phyloP scores from a whole-genome alignment of 2,329 filamentous ascomycete species.

The Aspergillus sp. region DNA sequence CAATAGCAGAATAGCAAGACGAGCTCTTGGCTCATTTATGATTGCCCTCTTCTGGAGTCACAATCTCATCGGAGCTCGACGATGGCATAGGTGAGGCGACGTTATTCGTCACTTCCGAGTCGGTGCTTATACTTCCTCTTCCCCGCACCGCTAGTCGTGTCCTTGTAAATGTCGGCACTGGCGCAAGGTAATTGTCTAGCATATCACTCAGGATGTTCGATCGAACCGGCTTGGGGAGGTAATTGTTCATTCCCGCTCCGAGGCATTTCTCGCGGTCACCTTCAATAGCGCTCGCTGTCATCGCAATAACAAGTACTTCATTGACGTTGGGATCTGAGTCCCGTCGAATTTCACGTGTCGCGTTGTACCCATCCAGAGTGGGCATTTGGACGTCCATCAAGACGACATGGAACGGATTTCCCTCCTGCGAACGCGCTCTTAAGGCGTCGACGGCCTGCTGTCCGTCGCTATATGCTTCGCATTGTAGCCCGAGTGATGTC shows the following conservation, averaged over 20 bases:
- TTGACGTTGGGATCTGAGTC: constrained; percentile 75
- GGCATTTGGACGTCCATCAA: constrained; percentile 98
- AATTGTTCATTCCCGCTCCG: constrained; percentile 97
- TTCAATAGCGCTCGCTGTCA: constrained; percentile 94
- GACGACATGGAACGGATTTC: constrained; percentile 80
- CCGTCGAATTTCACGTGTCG: constrained; percentile 76
- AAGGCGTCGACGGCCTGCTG: constrained; percentile 83
- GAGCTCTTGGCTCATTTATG: not conserved
- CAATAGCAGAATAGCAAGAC: not conserved
- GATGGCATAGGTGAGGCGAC: not conserved
- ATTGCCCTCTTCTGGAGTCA: not conserved
- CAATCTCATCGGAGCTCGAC: not conserved
- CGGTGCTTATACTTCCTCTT: constrained; percentile 26
- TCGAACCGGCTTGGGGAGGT: constrained; percentile 91
- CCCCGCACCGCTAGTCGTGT: constrained; percentile 32
- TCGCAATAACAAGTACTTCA: constrained; percentile 88
- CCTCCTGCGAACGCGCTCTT: constrained; percentile 68
- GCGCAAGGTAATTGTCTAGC: constrained; percentile 66
- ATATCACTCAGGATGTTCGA: constrained; percentile 84
- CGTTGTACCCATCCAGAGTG: constrained; percentile 86
- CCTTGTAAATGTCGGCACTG: constrained; percentile 42
- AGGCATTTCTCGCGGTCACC: constrained; percentile 93
- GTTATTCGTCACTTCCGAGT: not conserved
- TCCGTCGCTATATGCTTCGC: constrained; percentile 88
- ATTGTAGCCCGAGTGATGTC: constrained; percentile 78